Base-by-base conservation (phyloP, 768 basidiomycete genomes). In the Trametes sanguinea region DNA sequence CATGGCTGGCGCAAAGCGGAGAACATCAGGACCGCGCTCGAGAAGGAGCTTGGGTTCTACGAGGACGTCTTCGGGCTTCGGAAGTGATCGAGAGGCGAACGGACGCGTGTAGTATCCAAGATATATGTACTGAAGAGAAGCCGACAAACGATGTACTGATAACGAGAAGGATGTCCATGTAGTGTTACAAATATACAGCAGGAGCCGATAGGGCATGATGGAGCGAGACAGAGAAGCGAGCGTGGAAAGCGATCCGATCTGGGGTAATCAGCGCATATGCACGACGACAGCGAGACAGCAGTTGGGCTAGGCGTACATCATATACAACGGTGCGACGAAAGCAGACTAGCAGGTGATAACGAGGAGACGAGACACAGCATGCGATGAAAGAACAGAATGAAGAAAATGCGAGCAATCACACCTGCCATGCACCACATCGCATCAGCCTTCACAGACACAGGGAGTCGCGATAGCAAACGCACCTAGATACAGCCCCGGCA, bases 1-100 rank as follows among this genome's bases (percentile, higher is more conserved):
- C 86, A 88, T 69, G 86, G 87, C 0, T 87, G 82, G 80, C 75
- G 84, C 50, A 80, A 79, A 62, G 82, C 78, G 29, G 77, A 81
- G 56, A 86, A 78, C 51, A 83, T 86, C 64, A 78, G 79, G 55
- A 76, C 79, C 47, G 80, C 85, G 9, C 67, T 84, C 33, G 81
- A 84, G 66, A 72, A 75, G 50, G 86, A 88, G 72, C 60, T 85
- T 9, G 71, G 60, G 1, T 87, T 84, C 65, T 88, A 87, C 65
- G 75, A 82, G 60, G 70, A 77, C n/a, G 77, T 85, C 3, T 75
- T 78, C 37, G 69, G 62, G 4, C 22, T 70, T 54, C 22, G 44
- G 30, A 52, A 52, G 30, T 64, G 50, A 63, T n/a, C n/a, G 27
- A 5, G 16, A 8, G 4, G 4, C 22, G 27, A 6, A 29, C 27